These are phyloP conservation scores for Parachlorella kessleri DNA, from an alignment of 139 green algal species.

Conservation along the genomic window DNA sequence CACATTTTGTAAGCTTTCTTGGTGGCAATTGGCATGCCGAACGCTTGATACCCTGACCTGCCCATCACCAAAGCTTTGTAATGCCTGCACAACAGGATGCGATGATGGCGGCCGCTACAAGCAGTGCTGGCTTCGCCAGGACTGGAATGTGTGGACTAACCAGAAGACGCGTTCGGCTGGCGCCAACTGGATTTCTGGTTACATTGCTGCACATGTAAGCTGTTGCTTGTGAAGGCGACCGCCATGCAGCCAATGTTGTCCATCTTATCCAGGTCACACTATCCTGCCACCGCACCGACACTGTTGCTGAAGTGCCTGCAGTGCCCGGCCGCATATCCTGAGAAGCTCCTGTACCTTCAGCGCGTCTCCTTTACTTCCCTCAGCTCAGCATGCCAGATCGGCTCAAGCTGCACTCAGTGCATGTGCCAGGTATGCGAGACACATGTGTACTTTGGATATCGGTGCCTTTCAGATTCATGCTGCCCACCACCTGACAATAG, in stretches of 20 bases:
- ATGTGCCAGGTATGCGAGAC: too few species aligned
- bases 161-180: too few species aligned
- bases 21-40: not conserved
- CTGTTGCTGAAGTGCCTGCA: too few species aligned
- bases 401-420: not conserved
- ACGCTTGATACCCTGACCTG: not conserved
- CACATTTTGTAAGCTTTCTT: not conserved
- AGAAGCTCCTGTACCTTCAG: not conserved
- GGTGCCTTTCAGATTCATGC: too few species aligned
- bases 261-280: too few species aligned
- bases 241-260: too few species aligned
- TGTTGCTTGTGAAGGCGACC: too few species aligned
- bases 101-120: too few species aligned
- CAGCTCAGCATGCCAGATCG: not conserved
- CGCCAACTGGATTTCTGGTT: not conserved
- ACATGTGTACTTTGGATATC: too few species aligned
- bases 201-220: not conserved
- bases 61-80: not conserved
- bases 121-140: not conserved
- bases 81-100: not conserved
- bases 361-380: not conserved
- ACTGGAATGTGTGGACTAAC: not conserved
- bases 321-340: not conserved
- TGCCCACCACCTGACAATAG: too few species aligned
- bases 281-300: too few species aligned